Percentiles rank a stretch among this genome's conserved stretches.
Evolutionary conservation across 192 early-diverging fungal species (phyloP).

Genomic region (Ramicandelaber brevisporus): DNA sequence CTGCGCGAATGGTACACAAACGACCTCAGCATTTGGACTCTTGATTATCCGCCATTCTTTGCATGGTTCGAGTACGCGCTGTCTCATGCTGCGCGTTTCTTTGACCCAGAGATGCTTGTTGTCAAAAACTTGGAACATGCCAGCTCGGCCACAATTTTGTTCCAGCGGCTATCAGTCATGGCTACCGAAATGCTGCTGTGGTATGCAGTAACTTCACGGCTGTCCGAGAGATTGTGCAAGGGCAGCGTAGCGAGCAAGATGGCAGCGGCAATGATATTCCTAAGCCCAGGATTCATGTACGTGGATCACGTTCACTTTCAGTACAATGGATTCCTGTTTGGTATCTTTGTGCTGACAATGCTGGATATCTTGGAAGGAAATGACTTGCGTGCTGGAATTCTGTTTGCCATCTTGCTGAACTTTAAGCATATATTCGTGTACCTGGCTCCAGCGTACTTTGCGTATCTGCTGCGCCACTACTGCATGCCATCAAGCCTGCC

Average conservation of each 20-base stretch:
- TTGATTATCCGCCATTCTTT: slow-evolving; percentile 96
- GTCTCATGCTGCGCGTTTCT: slow-evolving; percentile 15
- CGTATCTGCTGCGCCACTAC: slow-evolving; percentile 55
- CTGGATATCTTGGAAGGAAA: slow-evolving; percentile 36
- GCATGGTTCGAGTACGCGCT: slow-evolving; percentile 81
- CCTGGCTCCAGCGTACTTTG: slow-evolving; percentile 79
- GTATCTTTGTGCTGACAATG: slow-evolving; percentile 58
- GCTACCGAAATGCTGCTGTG: slow-evolving; percentile 56
- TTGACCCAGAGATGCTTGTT: slow-evolving; percentile 55
- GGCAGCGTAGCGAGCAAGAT: slow-evolving; percentile 9
- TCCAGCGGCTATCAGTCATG: slow-evolving; percentile 66
- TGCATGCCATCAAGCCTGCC: slow-evolving; percentile 21
- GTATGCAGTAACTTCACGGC: slow-evolving; percentile 27
- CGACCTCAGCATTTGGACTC: slow-evolving; percentile 68
- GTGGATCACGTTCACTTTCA: slow-evolving; percentile 97
- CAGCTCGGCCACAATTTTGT: slow-evolving; percentile 35
- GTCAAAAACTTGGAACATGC: slow-evolving; percentile 40
- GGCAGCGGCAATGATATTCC: slow-evolving; percentile 26
- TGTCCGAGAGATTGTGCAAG: slow-evolving; percentile 13
- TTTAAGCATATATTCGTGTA: slow-evolving; percentile 96
- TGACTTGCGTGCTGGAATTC: slow-evolving; percentile 20
- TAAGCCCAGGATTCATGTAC: slow-evolving; percentile 48
- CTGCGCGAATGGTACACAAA: slow-evolving; percentile 67
- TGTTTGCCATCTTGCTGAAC: slow-evolving; percentile 76
- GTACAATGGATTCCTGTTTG: slow-evolving; percentile 86